Percentiles rank a stretch among this genome's conserved stretches.
phyloP scores from a whole-genome alignment of 129 eudicot species.

The Centella asiatica region DNA sequence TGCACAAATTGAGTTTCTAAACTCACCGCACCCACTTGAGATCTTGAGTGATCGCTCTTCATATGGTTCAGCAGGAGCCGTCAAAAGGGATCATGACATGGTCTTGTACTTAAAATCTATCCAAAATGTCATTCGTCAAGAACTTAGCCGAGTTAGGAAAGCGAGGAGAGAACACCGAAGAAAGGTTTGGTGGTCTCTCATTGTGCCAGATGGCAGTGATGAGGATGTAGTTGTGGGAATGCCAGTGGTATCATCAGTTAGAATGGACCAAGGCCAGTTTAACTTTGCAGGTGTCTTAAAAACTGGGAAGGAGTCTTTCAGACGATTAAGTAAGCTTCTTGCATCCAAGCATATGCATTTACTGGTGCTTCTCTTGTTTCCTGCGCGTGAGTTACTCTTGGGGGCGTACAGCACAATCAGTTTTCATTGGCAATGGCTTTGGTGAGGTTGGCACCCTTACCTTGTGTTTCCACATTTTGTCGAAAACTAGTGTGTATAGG shows the following conservation, averaged over 20 bases:
- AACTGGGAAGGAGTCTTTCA: constrained; percentile 49
- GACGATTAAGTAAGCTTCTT: constrained; percentile 58
- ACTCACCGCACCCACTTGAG: constrained; percentile 94
- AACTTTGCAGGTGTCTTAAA: constrained; percentile 44
- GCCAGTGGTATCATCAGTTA: constrained; percentile 15
- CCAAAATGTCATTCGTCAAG: constrained; percentile 61
- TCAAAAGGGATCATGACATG: constrained; percentile 83
- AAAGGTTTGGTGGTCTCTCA: constrained; percentile 71
- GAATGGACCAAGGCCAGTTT: constrained; percentile 23
- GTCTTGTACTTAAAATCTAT: constrained; percentile 58
- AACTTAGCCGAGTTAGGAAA: constrained; percentile 52
- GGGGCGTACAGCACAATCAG: constrained; percentile 28
- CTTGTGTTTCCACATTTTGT: background rate
- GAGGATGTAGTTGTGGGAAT: constrained; percentile 16
- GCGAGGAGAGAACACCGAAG: constrained; percentile 42
- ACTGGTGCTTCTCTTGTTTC: constrained; percentile 56
- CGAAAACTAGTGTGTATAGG: background rate
- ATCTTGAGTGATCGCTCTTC: constrained; percentile 74
- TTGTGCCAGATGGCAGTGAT: constrained; percentile 27
- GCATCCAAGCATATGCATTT: constrained; percentile 74
- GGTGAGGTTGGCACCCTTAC: background rate
- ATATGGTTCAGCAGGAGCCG: constrained; percentile 66
- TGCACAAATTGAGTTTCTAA: constrained; percentile 55
- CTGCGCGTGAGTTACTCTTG: constrained; percentile 47
- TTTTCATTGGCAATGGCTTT: constrained; percentile 13